These are phyloP conservation scores for Vickermania spadyakhi DNA, from an alignment of 208 protist species.

Conservation along the genomic window DNA sequence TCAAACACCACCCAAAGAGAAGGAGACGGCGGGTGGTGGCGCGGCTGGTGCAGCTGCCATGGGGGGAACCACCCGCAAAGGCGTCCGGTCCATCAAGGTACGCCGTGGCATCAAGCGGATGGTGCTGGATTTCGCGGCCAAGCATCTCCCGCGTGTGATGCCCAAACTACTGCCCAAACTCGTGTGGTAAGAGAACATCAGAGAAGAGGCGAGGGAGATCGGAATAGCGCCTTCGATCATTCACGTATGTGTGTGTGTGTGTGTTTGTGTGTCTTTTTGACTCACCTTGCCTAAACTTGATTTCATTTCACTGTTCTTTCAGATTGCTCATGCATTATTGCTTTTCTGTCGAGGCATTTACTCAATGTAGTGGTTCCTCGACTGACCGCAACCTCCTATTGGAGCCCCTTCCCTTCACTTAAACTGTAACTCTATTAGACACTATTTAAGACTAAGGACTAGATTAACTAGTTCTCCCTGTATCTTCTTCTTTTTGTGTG, in stretches of 20 bases:
- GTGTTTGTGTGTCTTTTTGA: conserved; percentile 7
- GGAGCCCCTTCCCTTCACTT: too few species aligned
- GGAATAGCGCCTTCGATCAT: neutral
- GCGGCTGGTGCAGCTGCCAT: conserved; percentile 10
- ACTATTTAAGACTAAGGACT: too few species aligned
- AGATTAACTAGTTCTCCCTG: too few species aligned
- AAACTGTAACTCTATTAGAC: too few species aligned
- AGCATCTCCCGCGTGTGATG: conserved; percentile 34
- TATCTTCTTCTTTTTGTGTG: too few species aligned
- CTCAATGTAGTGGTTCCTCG: too few species aligned
- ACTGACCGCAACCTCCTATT: too few species aligned
- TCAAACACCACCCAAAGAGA: conserved; percentile 8
- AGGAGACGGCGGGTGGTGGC: conserved; percentile 8
- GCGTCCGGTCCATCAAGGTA: conserved; percentile 8
- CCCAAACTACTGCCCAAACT: conserved; percentile 32
- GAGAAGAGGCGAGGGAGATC: too few species aligned
- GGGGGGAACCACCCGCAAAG: conserved; percentile 27
- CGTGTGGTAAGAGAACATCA: conserved; percentile 22
- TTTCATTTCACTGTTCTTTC: conserved; percentile 7
- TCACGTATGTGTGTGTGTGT: conserved; percentile 9
- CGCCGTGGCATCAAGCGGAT: conserved; percentile 27
- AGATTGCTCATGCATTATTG: too few species aligned
- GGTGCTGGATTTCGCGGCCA: conserved; percentile 35
- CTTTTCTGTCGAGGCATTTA: too few species aligned
- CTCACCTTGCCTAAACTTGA: neutral